A percentile compares a stretch with the other conserved stretches of the same genome.
Conservation (phyloP, 2,329 filamentous ascomycete species). For the Fusarium pseudoanthophilum region DNA sequence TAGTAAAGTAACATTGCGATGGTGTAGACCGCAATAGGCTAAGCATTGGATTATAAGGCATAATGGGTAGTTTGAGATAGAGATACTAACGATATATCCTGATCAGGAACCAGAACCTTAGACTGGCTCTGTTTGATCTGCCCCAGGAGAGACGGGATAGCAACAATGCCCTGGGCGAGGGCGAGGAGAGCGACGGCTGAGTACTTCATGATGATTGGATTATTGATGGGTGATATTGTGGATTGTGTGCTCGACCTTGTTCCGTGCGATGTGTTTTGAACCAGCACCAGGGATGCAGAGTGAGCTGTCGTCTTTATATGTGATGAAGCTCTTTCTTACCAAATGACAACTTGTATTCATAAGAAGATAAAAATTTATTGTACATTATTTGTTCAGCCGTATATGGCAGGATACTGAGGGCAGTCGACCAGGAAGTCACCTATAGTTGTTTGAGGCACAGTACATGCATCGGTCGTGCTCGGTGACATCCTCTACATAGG, state of each 20-base stretch:
- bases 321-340: background rate
- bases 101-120: background rate
- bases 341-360: no score
- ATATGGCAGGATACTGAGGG: background rate
- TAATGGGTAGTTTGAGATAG: rapidly evolving
- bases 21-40: rapidly evolving
- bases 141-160: background rate
- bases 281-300: background rate
- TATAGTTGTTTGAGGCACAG: background rate
- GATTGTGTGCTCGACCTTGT: rapidly evolving
- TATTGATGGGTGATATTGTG: rapidly evolving
- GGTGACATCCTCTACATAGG: no score
- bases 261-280: rapidly evolving
- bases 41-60: background rate
- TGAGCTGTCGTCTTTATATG: background rate
- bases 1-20: no score
- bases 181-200: background rate
- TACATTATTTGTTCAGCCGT: background rate
- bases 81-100: slow-evolving; percentile 17
- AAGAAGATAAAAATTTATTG: rapidly evolving
- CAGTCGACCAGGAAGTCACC: background rate
- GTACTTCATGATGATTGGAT: background rate
- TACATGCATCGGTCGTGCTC: background rate
- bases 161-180: background rate
- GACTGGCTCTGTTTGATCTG: background rate